A percentile compares a stretch with the other conserved stretches of the same genome.
Evolutionary conservation across 768 basidiomycete species (phyloP).

Genomic region (Bullera alba): DNA sequence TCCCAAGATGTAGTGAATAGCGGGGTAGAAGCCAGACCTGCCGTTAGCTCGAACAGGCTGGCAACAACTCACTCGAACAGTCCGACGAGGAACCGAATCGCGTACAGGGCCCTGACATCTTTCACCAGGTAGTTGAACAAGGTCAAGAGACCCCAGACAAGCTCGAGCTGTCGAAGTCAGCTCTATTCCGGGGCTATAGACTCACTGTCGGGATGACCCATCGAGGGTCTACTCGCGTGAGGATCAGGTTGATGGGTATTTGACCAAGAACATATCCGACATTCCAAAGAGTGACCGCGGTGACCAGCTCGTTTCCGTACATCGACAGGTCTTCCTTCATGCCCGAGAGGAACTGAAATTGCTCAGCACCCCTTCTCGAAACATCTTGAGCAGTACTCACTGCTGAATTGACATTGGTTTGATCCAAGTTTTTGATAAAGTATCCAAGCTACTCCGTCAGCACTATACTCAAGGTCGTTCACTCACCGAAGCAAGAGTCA

Average conservation of each 20-base stretch:
- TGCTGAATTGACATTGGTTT: slow-evolving; percentile 7
- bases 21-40: slow-evolving; percentile 36
- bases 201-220: slow-evolving; percentile 31
- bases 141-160: slow-evolving; percentile 34
- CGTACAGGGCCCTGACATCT: slow-evolving; percentile 23
- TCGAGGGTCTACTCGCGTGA: slow-evolving; percentile 34
- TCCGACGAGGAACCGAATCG: slow-evolving; percentile 36
- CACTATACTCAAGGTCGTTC: background rate
- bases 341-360: background rate
- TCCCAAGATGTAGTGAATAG: slow-evolving; percentile 35
- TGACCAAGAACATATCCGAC: slow-evolving; percentile 18
- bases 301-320: slow-evolving; percentile 19
- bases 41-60: background rate
- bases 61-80: slow-evolving; percentile 21
- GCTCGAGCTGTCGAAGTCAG: slow-evolving; percentile 13
- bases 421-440: slow-evolving; percentile 9
- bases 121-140: slow-evolving; percentile 28
- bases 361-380: background rate
- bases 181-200: background rate
- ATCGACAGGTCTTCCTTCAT: slow-evolving; percentile 27
- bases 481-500: slow-evolving; percentile 32
- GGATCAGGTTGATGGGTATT: slow-evolving; percentile 28
- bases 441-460: slow-evolving; percentile 1
- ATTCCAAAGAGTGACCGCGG: slow-evolving; percentile 20
- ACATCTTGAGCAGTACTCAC: background rate